phyloP scores from a whole-genome alignment of 169 alveolate species.

The Babesia sp. region DNA sequence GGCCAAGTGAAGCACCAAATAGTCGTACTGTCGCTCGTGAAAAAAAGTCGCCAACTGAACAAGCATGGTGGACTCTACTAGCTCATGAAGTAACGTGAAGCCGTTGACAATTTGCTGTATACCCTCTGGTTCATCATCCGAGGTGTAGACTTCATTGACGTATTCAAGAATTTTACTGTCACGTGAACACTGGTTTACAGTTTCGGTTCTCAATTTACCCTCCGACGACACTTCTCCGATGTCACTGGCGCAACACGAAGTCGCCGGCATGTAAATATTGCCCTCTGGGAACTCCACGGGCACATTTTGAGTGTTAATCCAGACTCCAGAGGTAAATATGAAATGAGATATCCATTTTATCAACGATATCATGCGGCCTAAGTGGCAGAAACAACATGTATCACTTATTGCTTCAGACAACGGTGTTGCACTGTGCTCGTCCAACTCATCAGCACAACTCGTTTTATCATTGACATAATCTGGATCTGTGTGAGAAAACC shows the following conservation, averaged over 20 bases:
- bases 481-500: too few species aligned
- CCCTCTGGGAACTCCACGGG: not conserved
- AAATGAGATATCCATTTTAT: slow-evolving; percentile 51
- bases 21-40: slow-evolving; percentile 33
- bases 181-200: not conserved
- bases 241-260: too few species aligned
- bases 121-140: not conserved
- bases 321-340: slow-evolving; percentile 30
- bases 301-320: not conserved
- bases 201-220: not conserved
- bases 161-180: not conserved
- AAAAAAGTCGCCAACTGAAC: slow-evolving; percentile 49
- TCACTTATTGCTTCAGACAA: not conserved
- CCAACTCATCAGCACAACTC: not conserved
- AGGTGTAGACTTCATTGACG: not conserved
- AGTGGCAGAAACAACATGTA: slow-evolving; percentile 17
- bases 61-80: slow-evolving; percentile 31
- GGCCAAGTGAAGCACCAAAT: slow-evolving; percentile 27
- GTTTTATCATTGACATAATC: too few species aligned
- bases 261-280: too few species aligned
- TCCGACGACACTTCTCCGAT: not conserved
- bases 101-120: not conserved
- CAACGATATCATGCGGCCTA: slow-evolving; percentile 31
- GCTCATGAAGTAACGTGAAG: slow-evolving; percentile 21
- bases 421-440: not conserved